These are phyloP conservation scores for Blastocystis sp. DNA, from an alignment of 352 stramenopile species.

Conservation along the genomic window DNA sequence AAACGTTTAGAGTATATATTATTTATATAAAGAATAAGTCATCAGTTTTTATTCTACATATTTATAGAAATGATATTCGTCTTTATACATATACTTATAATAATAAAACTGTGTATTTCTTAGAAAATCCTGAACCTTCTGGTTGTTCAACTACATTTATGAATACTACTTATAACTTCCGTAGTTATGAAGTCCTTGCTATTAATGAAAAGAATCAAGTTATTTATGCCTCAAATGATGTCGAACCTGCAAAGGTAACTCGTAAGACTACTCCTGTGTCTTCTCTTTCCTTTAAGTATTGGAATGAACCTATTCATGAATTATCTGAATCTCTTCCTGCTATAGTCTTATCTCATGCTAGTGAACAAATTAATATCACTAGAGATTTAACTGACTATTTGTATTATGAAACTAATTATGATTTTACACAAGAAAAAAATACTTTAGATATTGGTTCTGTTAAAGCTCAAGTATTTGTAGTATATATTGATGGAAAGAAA, in stretches of 20 bases:
- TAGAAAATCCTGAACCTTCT: conserved; percentile 1
- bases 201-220: conserved; percentile 8
- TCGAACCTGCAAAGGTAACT: conserved; percentile 12
- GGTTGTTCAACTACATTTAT: conserved; percentile 1
- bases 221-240: background rate
- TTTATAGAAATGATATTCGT: conserved; percentile 5
- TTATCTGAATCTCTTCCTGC: background rate
- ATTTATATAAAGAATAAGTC: no score
- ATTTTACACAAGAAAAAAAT: conserved; percentile 3
- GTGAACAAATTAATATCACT: conserved; percentile 15
- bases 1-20: background rate
- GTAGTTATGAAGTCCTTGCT: background rate
- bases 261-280: conserved; percentile 8
- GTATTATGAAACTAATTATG: conserved; percentile 12
- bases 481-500: background rate
- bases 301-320: background rate
- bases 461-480: conserved; percentile 4
- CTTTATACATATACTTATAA: background rate
- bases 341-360: conserved; percentile 1
- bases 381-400: conserved; percentile 10
- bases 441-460: conserved; percentile 2
- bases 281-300: background rate
- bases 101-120: background rate
- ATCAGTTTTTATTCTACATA: no score
- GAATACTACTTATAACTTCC: conserved; percentile 1